A percentile compares a stretch with the other conserved stretches of the same genome.
Evolutionary conservation across 768 basidiomycete species (phyloP).

Genomic region (Pilatotrama ljubarskyi): DNA sequence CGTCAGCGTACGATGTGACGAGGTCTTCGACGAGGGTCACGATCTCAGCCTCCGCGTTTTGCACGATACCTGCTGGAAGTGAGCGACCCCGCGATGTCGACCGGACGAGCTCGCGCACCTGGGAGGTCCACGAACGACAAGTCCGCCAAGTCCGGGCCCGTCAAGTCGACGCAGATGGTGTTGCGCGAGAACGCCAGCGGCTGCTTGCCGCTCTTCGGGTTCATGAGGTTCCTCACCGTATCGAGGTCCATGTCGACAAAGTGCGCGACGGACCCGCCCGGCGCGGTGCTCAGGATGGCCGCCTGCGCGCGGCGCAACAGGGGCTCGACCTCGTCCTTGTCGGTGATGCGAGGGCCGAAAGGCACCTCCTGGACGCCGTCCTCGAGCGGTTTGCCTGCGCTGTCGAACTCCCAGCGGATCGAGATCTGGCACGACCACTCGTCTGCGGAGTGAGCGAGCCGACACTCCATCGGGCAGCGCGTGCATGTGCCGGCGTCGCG

Average conservation of each 20-base stretch:
- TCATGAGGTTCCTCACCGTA: neutral
- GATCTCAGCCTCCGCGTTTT: slow-evolving; percentile 1
- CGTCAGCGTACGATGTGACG: slow-evolving; percentile 56
- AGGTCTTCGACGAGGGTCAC: slow-evolving; percentile 57
- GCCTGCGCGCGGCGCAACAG: slow-evolving; percentile 60
- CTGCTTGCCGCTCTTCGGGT: slow-evolving; percentile 32
- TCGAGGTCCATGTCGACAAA: neutral
- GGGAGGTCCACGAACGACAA: slow-evolving; percentile 37
- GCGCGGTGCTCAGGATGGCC: slow-evolving; percentile 43
- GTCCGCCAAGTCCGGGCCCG: slow-evolving; percentile 33
- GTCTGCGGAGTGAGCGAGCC: slow-evolving; percentile 26
- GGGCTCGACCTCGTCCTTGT: slow-evolving; percentile 48
- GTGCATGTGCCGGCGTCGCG: slow-evolving; percentile 52
- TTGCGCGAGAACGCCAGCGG: slow-evolving; percentile 32
- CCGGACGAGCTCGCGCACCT: slow-evolving; percentile 26
- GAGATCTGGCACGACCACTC: slow-evolving; percentile 41
- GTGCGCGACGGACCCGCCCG: neutral
- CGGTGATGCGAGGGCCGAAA: slow-evolving; percentile 46
- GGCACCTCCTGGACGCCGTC: slow-evolving; percentile 27
- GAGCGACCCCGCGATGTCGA: neutral
- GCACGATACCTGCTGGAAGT: slow-evolving; percentile 18
- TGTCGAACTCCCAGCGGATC: slow-evolving; percentile 43
- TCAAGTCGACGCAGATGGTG: slow-evolving; percentile 31
- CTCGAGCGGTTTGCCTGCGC: slow-evolving; percentile 28
- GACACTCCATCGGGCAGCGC: slow-evolving; percentile 39